phyloP scores from a whole-genome alignment of 2,329 filamentous ascomycete species.

The Colletotrichum musicola region DNA sequence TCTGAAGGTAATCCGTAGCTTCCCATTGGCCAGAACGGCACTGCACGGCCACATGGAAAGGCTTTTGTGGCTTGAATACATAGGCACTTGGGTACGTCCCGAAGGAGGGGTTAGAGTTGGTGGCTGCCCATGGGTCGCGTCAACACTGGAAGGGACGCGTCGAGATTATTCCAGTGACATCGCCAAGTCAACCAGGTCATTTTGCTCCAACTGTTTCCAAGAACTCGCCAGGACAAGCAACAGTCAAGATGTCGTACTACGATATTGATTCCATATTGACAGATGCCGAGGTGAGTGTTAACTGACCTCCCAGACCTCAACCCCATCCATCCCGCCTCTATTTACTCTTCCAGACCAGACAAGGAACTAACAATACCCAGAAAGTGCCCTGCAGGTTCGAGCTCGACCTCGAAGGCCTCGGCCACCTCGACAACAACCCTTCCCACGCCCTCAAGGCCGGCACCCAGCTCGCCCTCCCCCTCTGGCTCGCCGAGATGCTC shows the following conservation, averaged over 20 bases:
- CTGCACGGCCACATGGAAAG: neutral
- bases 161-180: slow-evolving; percentile 3
- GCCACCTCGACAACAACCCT: slow-evolving; percentile 89
- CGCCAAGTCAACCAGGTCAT: neutral
- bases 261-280: slow-evolving; percentile 87
- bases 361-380: slow-evolving; percentile 55
- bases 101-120: neutral
- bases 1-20: neutral
- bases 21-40: neutral
- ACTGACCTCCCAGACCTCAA: neutral
- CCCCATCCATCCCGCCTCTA: neutral
- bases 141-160: slow-evolving; percentile 17
- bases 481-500: slow-evolving; percentile 97
- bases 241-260: slow-evolving; percentile 76
- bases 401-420: slow-evolving; percentile 86
- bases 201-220: no score
- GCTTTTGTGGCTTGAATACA: neutral
- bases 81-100: no score
- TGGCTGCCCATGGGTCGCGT: slow-evolving; percentile 1
- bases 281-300: slow-evolving; percentile 76
- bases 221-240: neutral
- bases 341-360: neutral
- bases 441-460: slow-evolving; percentile 79
- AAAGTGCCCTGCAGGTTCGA: slow-evolving; percentile 98
- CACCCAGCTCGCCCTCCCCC: slow-evolving; percentile 83